Evolutionary conservation across 148 eudicot genomes (phyloP).

Genomic region (Rhododendron vialii): DNA sequence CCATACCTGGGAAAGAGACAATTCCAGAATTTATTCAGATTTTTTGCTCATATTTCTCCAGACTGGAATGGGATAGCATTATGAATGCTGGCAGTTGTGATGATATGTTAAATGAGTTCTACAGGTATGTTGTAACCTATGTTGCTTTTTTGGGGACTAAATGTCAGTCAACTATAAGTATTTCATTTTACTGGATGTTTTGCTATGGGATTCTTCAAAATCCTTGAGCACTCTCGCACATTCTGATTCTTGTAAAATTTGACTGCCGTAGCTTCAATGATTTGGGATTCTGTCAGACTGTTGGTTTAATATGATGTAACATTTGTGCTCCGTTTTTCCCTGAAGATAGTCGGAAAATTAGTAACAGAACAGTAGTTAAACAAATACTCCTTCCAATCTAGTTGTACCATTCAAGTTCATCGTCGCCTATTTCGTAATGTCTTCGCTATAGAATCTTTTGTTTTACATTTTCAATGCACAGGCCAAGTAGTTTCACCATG

Average conservation of each 20-base stretch:
- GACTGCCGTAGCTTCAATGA: neutral
- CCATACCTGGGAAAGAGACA: constrained; percentile 38
- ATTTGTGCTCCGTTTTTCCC: neutral
- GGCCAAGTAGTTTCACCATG: neutral
- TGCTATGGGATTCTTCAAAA: neutral
- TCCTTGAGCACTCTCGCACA: neutral
- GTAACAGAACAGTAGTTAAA: neutral
- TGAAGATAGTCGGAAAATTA: neutral
- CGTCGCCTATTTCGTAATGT: neutral
- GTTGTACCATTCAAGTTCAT: neutral
- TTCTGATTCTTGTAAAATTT: neutral
- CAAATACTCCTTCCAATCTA: neutral
- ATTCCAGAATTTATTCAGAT: constrained; percentile 41
- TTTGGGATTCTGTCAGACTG: neutral
- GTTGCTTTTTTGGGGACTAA: neutral
- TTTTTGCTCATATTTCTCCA: constrained; percentile 63
- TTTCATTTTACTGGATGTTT: constrained; percentile 3
- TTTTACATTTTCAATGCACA: neutral
- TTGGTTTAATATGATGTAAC: neutral
- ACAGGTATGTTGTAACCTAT: constrained; percentile 36
- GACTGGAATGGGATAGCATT: constrained; percentile 58
- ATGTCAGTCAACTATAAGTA: neutral
- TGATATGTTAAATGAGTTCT: constrained; percentile 43
- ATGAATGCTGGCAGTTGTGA: constrained; percentile 39
- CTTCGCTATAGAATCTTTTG: neutral